A percentile compares a stretch with the other conserved stretches of the same genome.
Conservation (phyloP, 345 rosid genomes). For the Eucalyptus guilfoylei region DNA sequence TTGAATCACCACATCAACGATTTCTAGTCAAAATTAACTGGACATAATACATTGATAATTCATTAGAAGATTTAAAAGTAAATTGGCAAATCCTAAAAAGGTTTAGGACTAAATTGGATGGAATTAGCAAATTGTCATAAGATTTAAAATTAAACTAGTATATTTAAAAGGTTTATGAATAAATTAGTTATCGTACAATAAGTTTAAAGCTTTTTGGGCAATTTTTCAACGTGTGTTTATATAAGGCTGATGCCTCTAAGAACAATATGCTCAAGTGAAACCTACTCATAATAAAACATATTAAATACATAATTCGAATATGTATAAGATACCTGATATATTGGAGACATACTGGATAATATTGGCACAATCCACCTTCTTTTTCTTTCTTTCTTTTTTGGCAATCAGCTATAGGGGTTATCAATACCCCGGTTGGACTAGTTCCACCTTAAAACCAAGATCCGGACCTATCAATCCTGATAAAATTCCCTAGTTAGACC, state of each 20-base stretch:
- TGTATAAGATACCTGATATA: not conserved
- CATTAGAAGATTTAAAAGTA: too few relatives aligned
- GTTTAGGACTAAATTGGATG: too few relatives aligned
- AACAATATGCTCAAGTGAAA: not conserved
- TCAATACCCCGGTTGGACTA: not conserved
- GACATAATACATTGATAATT: too few relatives aligned
- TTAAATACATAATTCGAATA: not conserved
- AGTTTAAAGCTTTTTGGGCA: too few relatives aligned
- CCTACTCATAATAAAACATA: not conserved
- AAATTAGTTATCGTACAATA: too few relatives aligned
- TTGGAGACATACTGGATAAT: not conserved
- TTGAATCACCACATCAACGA: fast-evolving
- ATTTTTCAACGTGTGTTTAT: too few relatives aligned
- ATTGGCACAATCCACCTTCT: not conserved
- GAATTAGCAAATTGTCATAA: too few relatives aligned
- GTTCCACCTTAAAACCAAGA: not conserved
- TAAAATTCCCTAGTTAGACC: not conserved
- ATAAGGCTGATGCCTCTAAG: not conserved
- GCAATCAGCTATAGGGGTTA: too few relatives aligned
- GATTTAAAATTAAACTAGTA: too few relatives aligned
- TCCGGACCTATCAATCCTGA: fast-evolving
- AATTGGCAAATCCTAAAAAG: too few relatives aligned
- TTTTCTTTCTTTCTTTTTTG: not conserved
- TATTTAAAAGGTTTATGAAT: too few relatives aligned
- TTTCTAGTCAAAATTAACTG: fast-evolving